These are phyloP conservation scores for Daucus carota DNA, from an alignment of 129 eudicot species.

Conservation along the genomic window DH1_v3.0 NC_030383.2:3430501-3431000, in stretches of 20 bases:
- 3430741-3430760: conserved; percentile 77
- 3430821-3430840: conserved; percentile 93
- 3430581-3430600: not conserved
- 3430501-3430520: not conserved
- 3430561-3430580: not conserved
- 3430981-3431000: conserved; percentile 86
- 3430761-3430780: conserved; percentile 83
- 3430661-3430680: too few species aligned
- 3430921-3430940: not conserved
- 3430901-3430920: not conserved
- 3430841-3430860: conserved; percentile 9
- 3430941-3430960: conserved; percentile 71
- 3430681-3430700: conserved; percentile 7
- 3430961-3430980: conserved; percentile 88
- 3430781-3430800: conserved; percentile 91
- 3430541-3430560: not conserved
- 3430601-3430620: not conserved
- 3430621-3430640: not conserved
- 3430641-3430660: not conserved
- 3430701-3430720: conserved; percentile 72
- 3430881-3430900: not conserved
- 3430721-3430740: conserved; percentile 70
- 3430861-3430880: not conserved
- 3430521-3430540: not conserved
- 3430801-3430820: conserved; percentile 97